Percentiles rank a stretch among this genome's conserved stretches.
Conservation (phyloP, 2,329 filamentous ascomycete species). For the Neodidymelliopsis sp. region DNA sequence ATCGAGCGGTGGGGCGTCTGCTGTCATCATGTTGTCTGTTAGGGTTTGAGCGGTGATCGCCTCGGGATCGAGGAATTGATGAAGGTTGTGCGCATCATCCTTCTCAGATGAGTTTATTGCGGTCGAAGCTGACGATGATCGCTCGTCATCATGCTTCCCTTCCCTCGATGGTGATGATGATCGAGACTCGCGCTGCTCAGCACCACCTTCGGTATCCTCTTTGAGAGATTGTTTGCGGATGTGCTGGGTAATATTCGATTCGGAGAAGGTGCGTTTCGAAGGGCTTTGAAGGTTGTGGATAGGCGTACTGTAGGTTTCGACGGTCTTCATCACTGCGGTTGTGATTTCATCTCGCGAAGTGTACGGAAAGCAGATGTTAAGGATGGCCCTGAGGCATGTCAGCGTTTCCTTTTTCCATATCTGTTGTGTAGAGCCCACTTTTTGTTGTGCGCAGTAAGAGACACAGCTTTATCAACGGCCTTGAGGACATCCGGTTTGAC, state of each 20-base stretch:
- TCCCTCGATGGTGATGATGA: conserved; percentile 50
- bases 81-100: conserved; percentile 29
- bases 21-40: conserved; percentile 86
- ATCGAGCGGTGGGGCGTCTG: conserved; percentile 84
- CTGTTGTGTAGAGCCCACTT: conserved; percentile 60
- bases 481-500: conserved; percentile 87
- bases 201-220: conserved; percentile 45
- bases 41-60: conserved; percentile 84
- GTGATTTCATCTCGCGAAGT: conserved; percentile 96
- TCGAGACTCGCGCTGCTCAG: conserved; percentile 38
- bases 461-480: conserved; percentile 84
- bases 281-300: conserved; percentile 62
- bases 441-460: conserved; percentile 86
- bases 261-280: conserved; percentile 76
- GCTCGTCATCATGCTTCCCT: conserved; percentile 36
- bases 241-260: conserved; percentile 84
- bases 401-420: conserved; percentile 3
- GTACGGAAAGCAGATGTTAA: conserved; percentile 98
- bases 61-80: conserved; percentile 74
- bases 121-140: conserved; percentile 49
- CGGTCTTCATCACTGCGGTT: conserved; percentile 83
- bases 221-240: conserved; percentile 66
- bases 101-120: conserved; percentile 47
- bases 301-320: conserved; percentile 83
- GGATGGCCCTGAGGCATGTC: conserved; percentile 59